Evolutionary conservation across 257 asterid genomes (phyloP).

Genomic region (Przewalskia tangutica): DNA sequence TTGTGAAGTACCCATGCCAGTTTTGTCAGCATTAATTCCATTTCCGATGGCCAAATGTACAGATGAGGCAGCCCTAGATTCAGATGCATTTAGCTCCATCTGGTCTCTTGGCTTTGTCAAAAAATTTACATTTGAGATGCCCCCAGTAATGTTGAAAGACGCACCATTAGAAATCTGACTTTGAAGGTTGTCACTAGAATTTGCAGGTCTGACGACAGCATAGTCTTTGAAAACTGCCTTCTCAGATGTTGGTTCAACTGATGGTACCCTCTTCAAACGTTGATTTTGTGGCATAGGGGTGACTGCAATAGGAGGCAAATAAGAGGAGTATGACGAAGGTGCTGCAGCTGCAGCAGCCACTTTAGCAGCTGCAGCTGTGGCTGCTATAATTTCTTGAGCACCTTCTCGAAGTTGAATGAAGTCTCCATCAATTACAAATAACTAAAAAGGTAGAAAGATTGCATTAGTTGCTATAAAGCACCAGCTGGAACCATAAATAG

Average conservation of each 20-base stretch:
- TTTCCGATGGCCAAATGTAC: constrained; percentile 24
- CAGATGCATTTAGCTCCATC: constrained; percentile 35
- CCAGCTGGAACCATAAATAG: neutral
- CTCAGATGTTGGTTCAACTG: constrained; percentile 34
- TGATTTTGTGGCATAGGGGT: constrained; percentile 91
- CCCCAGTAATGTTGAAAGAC: constrained; percentile 28
- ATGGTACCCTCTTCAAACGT: constrained; percentile 41
- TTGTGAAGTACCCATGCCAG: constrained; percentile 27
- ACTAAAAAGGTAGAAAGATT: constrained; percentile 22
- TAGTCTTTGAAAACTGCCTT: constrained; percentile 21
- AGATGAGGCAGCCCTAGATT: constrained; percentile 25
- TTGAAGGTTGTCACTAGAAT: constrained; percentile 23
- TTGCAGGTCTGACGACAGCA: constrained; percentile 15
- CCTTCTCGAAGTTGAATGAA: constrained; percentile 88
- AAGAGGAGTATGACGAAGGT: constrained; percentile 41
- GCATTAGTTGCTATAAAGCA: neutral
- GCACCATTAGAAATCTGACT: constrained; percentile 34
- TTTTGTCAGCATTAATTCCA: constrained; percentile 28
- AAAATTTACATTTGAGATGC: constrained; percentile 46
- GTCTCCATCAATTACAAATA: constrained; percentile 75
- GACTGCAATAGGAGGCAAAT: constrained; percentile 71
- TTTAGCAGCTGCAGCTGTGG: constrained; percentile 85
- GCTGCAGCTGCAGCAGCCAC: constrained; percentile 83
- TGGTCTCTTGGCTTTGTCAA: constrained; percentile 54
- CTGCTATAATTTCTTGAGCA: constrained; percentile 82